A percentile compares a stretch with the other conserved stretches of the same genome.
phyloP scores from a whole-genome alignment of 2,329 filamentous ascomycete genomes.

The Tolypocladium ovalisporum region DNA sequence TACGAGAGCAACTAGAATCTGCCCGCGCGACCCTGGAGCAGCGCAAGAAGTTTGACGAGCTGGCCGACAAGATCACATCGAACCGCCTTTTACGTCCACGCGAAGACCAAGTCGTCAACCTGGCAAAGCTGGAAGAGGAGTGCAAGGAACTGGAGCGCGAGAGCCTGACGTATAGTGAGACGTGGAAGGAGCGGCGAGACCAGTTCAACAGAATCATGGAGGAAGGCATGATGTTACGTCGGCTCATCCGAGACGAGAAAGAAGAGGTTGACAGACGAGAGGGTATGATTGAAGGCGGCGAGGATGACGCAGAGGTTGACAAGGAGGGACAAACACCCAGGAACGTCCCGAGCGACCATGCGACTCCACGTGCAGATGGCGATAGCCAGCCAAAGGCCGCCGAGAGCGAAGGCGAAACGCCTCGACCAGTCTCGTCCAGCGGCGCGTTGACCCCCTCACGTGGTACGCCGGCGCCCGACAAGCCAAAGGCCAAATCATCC shows the following conservation, averaged over 20 bases:
- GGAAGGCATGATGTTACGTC: constrained; percentile 76
- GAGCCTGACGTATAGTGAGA: constrained; percentile 67
- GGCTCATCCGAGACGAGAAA: constrained; percentile 87
- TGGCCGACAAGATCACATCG: constrained; percentile 76
- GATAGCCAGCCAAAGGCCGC: constrained; percentile 17
- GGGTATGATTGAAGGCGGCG: constrained; percentile 62
- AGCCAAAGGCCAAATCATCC: constrained; percentile 1
- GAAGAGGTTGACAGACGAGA: constrained; percentile 84
- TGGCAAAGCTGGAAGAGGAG: constrained; percentile 77
- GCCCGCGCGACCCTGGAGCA: constrained; percentile 65
- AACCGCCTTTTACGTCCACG: constrained; percentile 70
- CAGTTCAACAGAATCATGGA: constrained; percentile 85
- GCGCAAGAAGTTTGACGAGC: constrained; percentile 76
- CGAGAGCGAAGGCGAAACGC: constrained; percentile 16
- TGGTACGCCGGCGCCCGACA: constrained; percentile 18
- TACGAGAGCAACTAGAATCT: constrained; percentile 66
- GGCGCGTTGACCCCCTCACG: constrained; percentile 21
- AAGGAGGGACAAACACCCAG: constrained; percentile 37
- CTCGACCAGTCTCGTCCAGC: constrained; percentile 13
- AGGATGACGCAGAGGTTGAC: constrained; percentile 42
- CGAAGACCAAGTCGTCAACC: constrained; percentile 69
- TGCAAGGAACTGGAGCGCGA: constrained; percentile 80
- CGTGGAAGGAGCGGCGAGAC: constrained; percentile 74
- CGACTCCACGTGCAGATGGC: constrained; percentile 37
- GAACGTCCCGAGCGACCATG: constrained; percentile 38